phyloP scores from a whole-genome alignment of 2,329 filamentous ascomycete genomes.

The Tolypocladium tropicale region DNA sequence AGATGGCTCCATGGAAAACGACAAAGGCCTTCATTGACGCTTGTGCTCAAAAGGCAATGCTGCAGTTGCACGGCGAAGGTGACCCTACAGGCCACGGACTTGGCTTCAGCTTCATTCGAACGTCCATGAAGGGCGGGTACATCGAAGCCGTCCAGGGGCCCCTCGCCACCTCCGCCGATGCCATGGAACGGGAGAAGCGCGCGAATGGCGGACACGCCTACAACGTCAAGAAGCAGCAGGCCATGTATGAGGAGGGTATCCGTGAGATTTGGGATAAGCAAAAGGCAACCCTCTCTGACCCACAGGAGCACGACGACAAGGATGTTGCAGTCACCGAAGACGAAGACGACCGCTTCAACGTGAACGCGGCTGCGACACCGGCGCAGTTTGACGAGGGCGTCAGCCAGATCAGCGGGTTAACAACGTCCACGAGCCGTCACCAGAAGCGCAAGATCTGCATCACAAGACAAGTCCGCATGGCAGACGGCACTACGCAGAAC shows the following conservation, averaged over 20 bases:
- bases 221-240: conserved; percentile 91
- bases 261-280: conserved; percentile 88
- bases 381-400: conserved; percentile 64
- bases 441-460: conserved; percentile 63
- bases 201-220: conserved; percentile 92
- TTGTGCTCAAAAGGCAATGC: conserved; percentile 90
- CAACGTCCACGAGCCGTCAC: conserved; percentile 53
- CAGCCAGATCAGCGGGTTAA: conserved; percentile 66
- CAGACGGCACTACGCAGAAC: conserved; percentile 43
- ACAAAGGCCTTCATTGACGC: conserved; percentile 95
- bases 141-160: conserved; percentile 68
- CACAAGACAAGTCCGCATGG: conserved; percentile 44
- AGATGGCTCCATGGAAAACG: conserved; percentile 91
- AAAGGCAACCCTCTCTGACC: conserved; percentile 64
- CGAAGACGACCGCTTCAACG: conserved; percentile 60
- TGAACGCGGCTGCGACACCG: conserved; percentile 59
- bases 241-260: conserved; percentile 85
- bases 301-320: conserved; percentile 54
- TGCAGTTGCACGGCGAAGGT: conserved; percentile 86
- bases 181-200: conserved; percentile 77
- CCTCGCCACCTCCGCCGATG: conserved; percentile 63
- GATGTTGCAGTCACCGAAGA: conserved; percentile 49
- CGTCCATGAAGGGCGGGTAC: conserved; percentile 96
- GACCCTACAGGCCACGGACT: conserved; percentile 90
- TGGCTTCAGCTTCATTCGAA: conserved; percentile 94